Conservation (phyloP, 2,329 filamentous ascomycete genomes). For the Penicillium sp. region DNA sequence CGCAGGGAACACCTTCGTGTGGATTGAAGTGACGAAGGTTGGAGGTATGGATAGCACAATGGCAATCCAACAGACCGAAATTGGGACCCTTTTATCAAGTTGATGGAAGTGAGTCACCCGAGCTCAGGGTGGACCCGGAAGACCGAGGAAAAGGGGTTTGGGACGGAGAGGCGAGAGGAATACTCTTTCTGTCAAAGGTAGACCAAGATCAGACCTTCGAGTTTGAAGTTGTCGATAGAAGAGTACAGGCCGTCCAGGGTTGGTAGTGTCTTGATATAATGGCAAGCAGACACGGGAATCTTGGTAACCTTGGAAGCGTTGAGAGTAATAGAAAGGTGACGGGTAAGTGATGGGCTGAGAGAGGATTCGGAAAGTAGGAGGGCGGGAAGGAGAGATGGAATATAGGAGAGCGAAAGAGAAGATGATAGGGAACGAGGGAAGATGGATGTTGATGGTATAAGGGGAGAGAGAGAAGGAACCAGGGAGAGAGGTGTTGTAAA, state of each 20-base stretch:
- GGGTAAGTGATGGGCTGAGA: slow-evolving; percentile 11
- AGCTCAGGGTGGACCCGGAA: slow-evolving; percentile 9
- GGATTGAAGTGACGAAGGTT: slow-evolving; percentile 7
- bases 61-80: neutral
- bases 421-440: slow-evolving; percentile 17
- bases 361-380: slow-evolving; percentile 6
- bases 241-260: slow-evolving; percentile 16
- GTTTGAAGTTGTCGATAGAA: slow-evolving; percentile 13
- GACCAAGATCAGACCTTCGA: slow-evolving; percentile 6
- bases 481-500: slow-evolving; percentile 20
- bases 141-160: slow-evolving; percentile 5
- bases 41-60: neutral
- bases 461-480: slow-evolving; percentile 18
- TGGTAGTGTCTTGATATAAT: slow-evolving; percentile 13
- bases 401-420: slow-evolving; percentile 11
- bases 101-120: slow-evolving; percentile 12
- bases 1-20: slow-evolving; percentile 3
- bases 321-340: slow-evolving; percentile 7
- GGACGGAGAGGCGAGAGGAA: neutral
- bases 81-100: slow-evolving; percentile 5
- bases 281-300: slow-evolving; percentile 5
- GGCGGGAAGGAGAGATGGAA: slow-evolving; percentile 13
- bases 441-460: slow-evolving; percentile 19
- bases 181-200: slow-evolving; percentile 10
- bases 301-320: slow-evolving; percentile 7